Percentiles rank a stretch among this genome's conserved stretches.
Evolutionary conservation across 1,284 basidiomycete species (phyloP).

Genomic region (Vanrija sp.): DNA sequence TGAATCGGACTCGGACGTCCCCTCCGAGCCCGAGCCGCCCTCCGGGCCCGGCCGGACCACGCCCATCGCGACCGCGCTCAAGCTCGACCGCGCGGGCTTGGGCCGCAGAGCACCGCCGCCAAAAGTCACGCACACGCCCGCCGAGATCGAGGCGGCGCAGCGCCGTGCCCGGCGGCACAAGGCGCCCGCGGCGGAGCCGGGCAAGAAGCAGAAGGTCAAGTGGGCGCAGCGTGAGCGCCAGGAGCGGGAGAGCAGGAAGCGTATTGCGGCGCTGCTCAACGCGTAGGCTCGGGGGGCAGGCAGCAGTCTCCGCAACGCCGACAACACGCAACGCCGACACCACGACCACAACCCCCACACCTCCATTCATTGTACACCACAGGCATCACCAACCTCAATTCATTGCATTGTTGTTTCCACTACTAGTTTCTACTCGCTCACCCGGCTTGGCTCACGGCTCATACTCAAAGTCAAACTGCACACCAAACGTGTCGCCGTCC

Average conservation of each 20-base stretch:
- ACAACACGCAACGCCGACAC: no score
- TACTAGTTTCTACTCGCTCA: no score
- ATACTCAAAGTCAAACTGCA: no score
- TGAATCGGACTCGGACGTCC: slow-evolving; percentile 2
- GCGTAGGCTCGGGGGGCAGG: no score
- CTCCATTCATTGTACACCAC: neutral
- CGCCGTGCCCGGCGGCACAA: slow-evolving; percentile 19
- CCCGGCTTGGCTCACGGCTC: no score
- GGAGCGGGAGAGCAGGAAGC: slow-evolving; percentile 36
- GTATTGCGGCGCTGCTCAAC: slow-evolving; percentile 31
- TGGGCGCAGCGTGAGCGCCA: slow-evolving; percentile 38
- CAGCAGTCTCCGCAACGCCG: no score
- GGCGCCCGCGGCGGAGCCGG: slow-evolving; percentile 12
- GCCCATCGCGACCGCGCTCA: slow-evolving; percentile 40
- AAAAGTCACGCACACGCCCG: slow-evolving; percentile 36
- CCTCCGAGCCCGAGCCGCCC: neutral
- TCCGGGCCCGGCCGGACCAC: slow-evolving; percentile 35
- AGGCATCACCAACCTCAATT: no score
- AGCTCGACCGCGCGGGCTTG: slow-evolving; percentile 41
- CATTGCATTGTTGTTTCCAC: no score
- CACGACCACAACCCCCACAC: no score
- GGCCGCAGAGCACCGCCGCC: slow-evolving; percentile 19
- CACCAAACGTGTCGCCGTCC: no score
- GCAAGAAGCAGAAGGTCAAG: slow-evolving; percentile 35
- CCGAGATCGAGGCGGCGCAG: slow-evolving; percentile 37